phyloP scores from a whole-genome alignment of 2,329 filamentous ascomycete genomes.

The Colletotrichum destructivum region DNA sequence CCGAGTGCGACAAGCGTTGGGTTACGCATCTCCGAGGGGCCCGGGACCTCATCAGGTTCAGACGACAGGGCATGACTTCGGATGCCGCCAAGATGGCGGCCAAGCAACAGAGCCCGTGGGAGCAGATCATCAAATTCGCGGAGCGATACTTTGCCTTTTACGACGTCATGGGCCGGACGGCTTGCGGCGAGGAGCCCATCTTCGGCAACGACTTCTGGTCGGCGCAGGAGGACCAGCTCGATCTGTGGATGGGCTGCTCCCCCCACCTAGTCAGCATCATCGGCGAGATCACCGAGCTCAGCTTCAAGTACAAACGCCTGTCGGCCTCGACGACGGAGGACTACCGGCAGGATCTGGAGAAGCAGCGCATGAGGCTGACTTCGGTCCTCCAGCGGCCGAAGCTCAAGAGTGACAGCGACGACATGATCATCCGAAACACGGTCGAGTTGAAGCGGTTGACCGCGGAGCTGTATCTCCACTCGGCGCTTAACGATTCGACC shows the following conservation, averaged over 20 bases:
- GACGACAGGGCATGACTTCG: constrained; percentile 45
- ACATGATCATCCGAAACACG: constrained; percentile 51
- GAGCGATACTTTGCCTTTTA: constrained; percentile 63
- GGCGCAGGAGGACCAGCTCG: constrained; percentile 52
- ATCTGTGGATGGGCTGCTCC: constrained; percentile 62
- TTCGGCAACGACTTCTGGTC: constrained; percentile 61
- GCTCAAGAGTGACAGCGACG: constrained; percentile 45
- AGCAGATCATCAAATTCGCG: constrained; percentile 45
- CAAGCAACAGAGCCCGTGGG: constrained; percentile 41
- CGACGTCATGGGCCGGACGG: constrained; percentile 62
- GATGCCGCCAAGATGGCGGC: constrained; percentile 12
- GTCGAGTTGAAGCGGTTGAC: constrained; percentile 60
- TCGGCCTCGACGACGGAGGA: constrained; percentile 27
- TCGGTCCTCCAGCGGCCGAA: constrained; percentile 24
- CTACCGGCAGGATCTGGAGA: constrained; percentile 35
- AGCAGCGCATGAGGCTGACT: constrained; percentile 28
- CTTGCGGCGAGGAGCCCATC: constrained; percentile 58
- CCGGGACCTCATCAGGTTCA: constrained; percentile 57
- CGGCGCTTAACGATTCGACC: constrained; percentile 56
- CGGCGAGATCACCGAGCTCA: constrained; percentile 58
- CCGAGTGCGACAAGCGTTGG: constrained; percentile 59
- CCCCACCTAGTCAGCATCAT: constrained; percentile 58
- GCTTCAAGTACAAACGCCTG: constrained; percentile 49
- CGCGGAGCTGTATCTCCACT: constrained; percentile 58
- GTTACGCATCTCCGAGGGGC: constrained; percentile 60